These are phyloP conservation scores for Aspergillus persii DNA, from an alignment of 2,329 filamentous ascomycete species.

Conservation along the genomic window DNA sequence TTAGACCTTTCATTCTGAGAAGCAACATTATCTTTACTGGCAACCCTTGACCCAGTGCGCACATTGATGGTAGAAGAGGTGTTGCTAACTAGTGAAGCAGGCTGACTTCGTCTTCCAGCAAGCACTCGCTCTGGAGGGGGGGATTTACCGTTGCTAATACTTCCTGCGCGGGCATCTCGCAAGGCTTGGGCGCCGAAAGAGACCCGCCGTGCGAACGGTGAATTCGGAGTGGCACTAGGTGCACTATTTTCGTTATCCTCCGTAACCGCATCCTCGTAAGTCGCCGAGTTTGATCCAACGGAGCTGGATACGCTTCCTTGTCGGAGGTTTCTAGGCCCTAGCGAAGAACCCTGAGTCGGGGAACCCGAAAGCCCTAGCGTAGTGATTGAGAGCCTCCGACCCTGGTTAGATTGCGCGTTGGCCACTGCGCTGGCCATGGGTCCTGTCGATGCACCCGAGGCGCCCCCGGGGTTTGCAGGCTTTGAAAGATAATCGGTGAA, in stretches of 20 bases:
- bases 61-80: constrained; percentile 14
- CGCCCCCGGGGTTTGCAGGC: constrained; percentile 21
- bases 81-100: constrained; percentile 24
- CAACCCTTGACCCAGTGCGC: constrained; percentile 26
- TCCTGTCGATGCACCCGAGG: constrained; percentile 23
- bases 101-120: constrained; percentile 24
- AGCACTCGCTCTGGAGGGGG: constrained; percentile 40
- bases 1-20: constrained; percentile 42
- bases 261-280: constrained; percentile 45
- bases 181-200: constrained; percentile 85
- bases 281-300: constrained; percentile 42
- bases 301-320: constrained; percentile 69
- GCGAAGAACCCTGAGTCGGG: constrained; percentile 55
- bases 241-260: constrained; percentile 68
- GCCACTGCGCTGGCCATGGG: constrained; percentile 54
- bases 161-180: constrained; percentile 65
- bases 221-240: constrained; percentile 60
- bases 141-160: constrained; percentile 62
- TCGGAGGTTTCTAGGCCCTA: constrained; percentile 53
- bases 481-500: constrained; percentile 43
- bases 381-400: constrained; percentile 70
- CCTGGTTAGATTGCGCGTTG: constrained; percentile 49
- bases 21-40: constrained; percentile 37
- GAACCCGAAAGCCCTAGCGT: constrained; percentile 73
- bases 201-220: constrained; percentile 72